Percentiles rank a stretch among this genome's conserved stretches.
Evolutionary conservation across 2,329 filamentous ascomycete genomes (phyloP).

Genomic region (Aspergillus tanneri): DNA sequence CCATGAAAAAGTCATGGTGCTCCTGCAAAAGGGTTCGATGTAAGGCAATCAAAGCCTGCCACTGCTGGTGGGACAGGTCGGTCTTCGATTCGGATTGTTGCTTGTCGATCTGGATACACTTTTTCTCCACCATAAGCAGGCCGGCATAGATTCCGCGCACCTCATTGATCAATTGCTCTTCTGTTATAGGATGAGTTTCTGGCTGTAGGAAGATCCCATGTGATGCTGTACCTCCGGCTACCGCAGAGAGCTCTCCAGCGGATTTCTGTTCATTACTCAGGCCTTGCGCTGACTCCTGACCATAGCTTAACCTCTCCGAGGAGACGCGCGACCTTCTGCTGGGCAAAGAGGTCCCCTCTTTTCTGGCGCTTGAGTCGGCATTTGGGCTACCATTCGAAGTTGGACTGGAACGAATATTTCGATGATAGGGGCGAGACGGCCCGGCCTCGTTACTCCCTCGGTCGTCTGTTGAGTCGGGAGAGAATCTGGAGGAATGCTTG

Average conservation of each 20-base stretch:
- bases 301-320: slow-evolving; percentile 15
- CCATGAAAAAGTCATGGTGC: slow-evolving; percentile 82
- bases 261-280: slow-evolving; percentile 19
- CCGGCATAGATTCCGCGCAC: slow-evolving; percentile 67
- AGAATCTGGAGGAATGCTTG: slow-evolving; percentile 12
- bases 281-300: slow-evolving; percentile 16
- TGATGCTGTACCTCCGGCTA: slow-evolving; percentile 27
- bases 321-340: slow-evolving; percentile 9
- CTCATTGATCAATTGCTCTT: slow-evolving; percentile 76
- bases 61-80: slow-evolving; percentile 64
- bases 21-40: slow-evolving; percentile 80
- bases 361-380: slow-evolving; percentile 6
- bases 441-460: slow-evolving; percentile 2
- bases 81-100: slow-evolving; percentile 57
- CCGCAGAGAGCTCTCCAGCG: slow-evolving; percentile 18
- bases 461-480: slow-evolving; percentile 12
- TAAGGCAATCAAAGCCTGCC: slow-evolving; percentile 77
- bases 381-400: slow-evolving; percentile 10
- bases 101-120: slow-evolving; percentile 80
- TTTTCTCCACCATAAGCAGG: slow-evolving; percentile 79
- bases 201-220: slow-evolving; percentile 54
- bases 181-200: slow-evolving; percentile 67
- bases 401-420: slow-evolving; percentile 14
- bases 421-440: slow-evolving; percentile 8
- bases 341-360: slow-evolving; percentile 12